Conservation (phyloP, 129 eudicot species). For the Saussurea involucrata region DNA sequence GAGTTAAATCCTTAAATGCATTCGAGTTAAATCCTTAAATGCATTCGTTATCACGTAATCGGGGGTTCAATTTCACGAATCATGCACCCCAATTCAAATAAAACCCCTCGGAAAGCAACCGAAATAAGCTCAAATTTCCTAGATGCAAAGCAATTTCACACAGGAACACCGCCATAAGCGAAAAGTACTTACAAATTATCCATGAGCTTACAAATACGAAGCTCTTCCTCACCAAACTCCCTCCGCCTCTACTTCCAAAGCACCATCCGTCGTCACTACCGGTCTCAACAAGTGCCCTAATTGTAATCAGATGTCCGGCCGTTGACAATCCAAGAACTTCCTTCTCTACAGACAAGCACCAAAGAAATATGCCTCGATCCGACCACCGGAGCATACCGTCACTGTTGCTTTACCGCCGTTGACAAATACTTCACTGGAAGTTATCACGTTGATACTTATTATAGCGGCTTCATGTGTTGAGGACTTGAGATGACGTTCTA, state of each 20-base stretch:
- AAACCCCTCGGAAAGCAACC: background rate
- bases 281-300: constrained; percentile 43
- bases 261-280: constrained; percentile 34
- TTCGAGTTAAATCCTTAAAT: background rate
- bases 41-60: background rate
- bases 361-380: constrained; percentile 13
- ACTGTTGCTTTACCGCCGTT: constrained; percentile 44
- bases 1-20: too few relatives aligned
- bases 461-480: too few relatives aligned
- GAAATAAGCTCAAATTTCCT: background rate
- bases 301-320: constrained; percentile 37
- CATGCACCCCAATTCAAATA: background rate
- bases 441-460: too few relatives aligned
- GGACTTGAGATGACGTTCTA: too few relatives aligned
- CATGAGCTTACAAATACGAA: constrained; percentile 79
- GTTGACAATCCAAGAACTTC: constrained; percentile 62
- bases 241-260: constrained; percentile 18
- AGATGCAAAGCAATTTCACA: background rate
- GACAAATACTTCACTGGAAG: constrained; percentile 49
- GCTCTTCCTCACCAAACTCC: constrained; percentile 41
- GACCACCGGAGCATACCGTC: constrained; percentile 51
- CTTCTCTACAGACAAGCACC: constrained; percentile 56
- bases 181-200: constrained; percentile 77
- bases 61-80: background rate
- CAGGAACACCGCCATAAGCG: background rate